Base-by-base conservation (phyloP, 73 alveolate genomes). In the Breviolum minutum region DNA sequence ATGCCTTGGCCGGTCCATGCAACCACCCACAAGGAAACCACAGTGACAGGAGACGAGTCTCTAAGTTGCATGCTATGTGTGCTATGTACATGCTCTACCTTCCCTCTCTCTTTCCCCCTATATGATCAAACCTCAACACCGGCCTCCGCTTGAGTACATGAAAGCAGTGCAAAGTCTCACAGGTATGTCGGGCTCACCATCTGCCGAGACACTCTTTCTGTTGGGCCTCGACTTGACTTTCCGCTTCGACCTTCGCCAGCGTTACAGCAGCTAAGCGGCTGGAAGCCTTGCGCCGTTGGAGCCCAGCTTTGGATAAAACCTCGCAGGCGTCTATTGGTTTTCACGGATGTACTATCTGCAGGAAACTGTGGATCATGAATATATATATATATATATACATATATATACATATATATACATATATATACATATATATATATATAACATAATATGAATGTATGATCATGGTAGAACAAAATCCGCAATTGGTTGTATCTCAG, bases 141-240 rank as follows among this genome's bases (percentile, higher is more conserved):
- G 20, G 29, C n/a, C 81, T 70, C 81, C 81, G 20, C 22, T 70
- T 70, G 81, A 3, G 81, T 20, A 69, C 2, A 24, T 20, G 0
- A 70, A n/a, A n/a, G 0, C 29, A n/a, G 9, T 6, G n/a, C n/a
- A 70, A 20, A 22, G 11, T 6, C 8, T 6, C 24, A 70, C 20
- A 20, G 8, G n/a, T n/a, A 8, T 70, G 81, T 22, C 0, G 8
- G 81, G 29, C 20, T 6, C n/a, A 22, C 81, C 29, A 70, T 70
- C 81, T 70, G 81, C 29, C n/a, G 20, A 22, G 29, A 70, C 64
- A 80, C 98, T 92, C 98, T 6, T 27, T 92, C 69, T 24, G 70
- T 29, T 80, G 89, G 26, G 80, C 74, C 22, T 92, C 91, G n/a
- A 92, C 98, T 40, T 80, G 79, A 26, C 79, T 81, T 64, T 92